Base-by-base conservation (phyloP, 805 yeast genomes). In the Metschnikowia noctiluminum region DNA sequence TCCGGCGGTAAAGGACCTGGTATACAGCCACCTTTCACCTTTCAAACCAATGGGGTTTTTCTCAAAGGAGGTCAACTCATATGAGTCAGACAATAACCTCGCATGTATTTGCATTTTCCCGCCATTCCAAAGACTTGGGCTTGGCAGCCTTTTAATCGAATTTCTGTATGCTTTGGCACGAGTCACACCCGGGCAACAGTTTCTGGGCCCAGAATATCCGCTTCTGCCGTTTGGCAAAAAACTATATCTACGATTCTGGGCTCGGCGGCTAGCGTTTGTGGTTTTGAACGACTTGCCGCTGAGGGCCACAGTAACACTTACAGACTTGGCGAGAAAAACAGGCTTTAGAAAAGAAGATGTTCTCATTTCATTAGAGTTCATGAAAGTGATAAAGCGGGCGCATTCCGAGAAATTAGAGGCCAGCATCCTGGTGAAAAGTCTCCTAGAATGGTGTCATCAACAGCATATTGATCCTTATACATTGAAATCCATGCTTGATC, bases 51-150 rank as follows among this genome's bases (percentile, higher is more conserved):
- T 91, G 85, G 99, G 97, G 1, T 94, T 89, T 62, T 94, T 89
- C 61, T 90, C 97, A 12, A 87, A 88, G 57, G 99, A 94, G 60
- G 69, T 85, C 39, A 70, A 86, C 0, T 84, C 96, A 0, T 81
- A 82, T 78, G 92, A 87, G 45, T 77, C 81, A 44, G 88, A 91
- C 63, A 70, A 66, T 46, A 94, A 92, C 62, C 70, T 94, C 35
- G 97, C 97, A 0, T 94, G 98, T 62, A 87, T 94, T 11, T 75
- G 94, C 55, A 82, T 89, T 3, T 87, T 94, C 52, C 99, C 99
- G 0, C 97, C 97, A 2, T 94, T 82, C 63, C 98, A 92, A 63
- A 74, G 89, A 49, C 76, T 78, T 37, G 84, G 81, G 7, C 64
- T 91, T 27, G 99, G 98, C 0, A 81, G 89, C 6, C 70, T 89